Base-by-base conservation (phyloP, 1,284 basidiomycete genomes). In the Malassezia arunalokei region DNA sequence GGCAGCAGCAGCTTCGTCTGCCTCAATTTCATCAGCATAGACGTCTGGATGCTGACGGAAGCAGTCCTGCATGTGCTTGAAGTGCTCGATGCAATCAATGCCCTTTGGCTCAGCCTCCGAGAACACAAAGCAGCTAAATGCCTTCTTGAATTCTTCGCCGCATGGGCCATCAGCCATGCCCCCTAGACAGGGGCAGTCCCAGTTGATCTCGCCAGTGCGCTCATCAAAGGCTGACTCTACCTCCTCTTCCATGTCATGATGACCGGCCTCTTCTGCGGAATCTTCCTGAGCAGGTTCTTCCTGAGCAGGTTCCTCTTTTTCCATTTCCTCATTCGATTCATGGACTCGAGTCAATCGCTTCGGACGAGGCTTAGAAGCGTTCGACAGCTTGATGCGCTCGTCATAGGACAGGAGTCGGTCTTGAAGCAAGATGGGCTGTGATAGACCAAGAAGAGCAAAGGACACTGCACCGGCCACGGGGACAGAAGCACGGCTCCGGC, bases 131-230 rank as follows among this genome's bases (percentile, higher is more conserved):
- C 92, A 99, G 38, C 87, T 88, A 77, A 99, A 99, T 0, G 94
- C 92, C 57, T 84, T 85, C 64, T 87, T 84, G 79, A 99, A 99
- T 67, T 96, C 80, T 59, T 82, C 79, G 9, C 92, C 92, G 70
- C 92, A 99, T 2, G 91, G 89, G 6, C 94, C 94, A 68, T 95
- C 80, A 3, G 94, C 91, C 94, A 98, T 96, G 50, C 92, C 94
- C 27, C 92, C 92, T 9, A 98, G 82, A 74, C 92, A 98, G 59
- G 73, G 72, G 59, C 73, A 74, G 60, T 74, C 71, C 71, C 71
- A 74, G 55, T 74, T 74, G 56, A 74, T 73, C 56, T 70, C 62
- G 49, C 92, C 92, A 0, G 92, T 98, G 62, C 83, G 87, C 17
- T 91, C 90, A 76, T 98, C 59, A 32, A 59, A 58, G 50, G 56